Evolutionary conservation across 257 asterid genomes (phyloP).

Genomic region (Cinchona pubescens): DNA sequence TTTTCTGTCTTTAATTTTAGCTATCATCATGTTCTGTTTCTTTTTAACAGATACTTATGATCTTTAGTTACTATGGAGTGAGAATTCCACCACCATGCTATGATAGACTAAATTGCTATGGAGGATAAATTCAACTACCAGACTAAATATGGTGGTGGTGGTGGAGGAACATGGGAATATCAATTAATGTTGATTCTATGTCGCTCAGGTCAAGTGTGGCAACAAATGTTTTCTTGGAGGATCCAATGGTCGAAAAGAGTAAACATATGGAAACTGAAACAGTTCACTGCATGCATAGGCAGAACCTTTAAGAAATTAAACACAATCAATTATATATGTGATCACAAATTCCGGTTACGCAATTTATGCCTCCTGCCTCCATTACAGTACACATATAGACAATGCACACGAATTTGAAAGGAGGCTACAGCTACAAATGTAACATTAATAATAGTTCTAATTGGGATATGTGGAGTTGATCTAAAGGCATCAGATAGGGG

Average conservation of each 20-base stretch:
- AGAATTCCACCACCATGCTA: background rate
- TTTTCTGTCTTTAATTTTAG: no score
- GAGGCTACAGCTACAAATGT: conserved; percentile 10
- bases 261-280: background rate
- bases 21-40: no score
- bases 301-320: background rate
- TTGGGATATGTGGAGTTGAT: conserved; percentile 22
- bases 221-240: conserved; percentile 19
- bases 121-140: background rate
- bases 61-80: background rate
- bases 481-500: conserved; percentile 25
- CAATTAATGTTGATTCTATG: conserved; percentile 7
- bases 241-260: conserved; percentile 3
- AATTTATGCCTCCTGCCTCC: conserved; percentile 22
- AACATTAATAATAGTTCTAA: background rate
- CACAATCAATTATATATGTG: background rate
- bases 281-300: background rate
- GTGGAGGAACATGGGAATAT: conserved; percentile 5
- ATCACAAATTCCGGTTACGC: background rate
- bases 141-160: no score
- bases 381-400: conserved; percentile 7
- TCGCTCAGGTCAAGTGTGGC: conserved; percentile 3
- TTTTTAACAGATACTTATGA: no score
- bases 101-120: background rate
- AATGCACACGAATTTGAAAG: conserved; percentile 15